These are phyloP conservation scores for Coniochaeta hoffmannii DNA, from an alignment of 2,329 filamentous ascomycete species.

Conservation along the genomic window DNA sequence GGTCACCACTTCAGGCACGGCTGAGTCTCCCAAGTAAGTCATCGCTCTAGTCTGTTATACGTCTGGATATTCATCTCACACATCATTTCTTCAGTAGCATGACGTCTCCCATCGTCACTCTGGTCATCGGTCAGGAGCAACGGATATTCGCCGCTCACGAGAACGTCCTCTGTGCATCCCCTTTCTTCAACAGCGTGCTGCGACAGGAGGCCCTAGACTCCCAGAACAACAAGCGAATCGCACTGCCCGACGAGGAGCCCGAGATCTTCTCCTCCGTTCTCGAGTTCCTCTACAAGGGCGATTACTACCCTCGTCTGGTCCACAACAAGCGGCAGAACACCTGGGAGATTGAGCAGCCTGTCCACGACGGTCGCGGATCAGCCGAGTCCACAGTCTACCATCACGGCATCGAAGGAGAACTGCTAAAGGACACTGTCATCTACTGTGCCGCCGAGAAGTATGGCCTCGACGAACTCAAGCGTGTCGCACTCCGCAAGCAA, in stretches of 20 bases:
- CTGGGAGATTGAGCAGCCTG: constrained; percentile 69
- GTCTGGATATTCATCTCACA: not conserved
- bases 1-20: constrained; percentile 29
- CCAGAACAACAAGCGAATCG: constrained; percentile 61
- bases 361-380: constrained; percentile 34
- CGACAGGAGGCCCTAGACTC: constrained; percentile 55
- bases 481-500: constrained; percentile 79
- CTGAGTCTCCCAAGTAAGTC: constrained; percentile 35
- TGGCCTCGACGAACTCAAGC: constrained; percentile 75
- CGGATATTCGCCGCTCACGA: constrained; percentile 89
- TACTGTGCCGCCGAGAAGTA: constrained; percentile 87
- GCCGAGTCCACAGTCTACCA: constrained; percentile 64
- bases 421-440: constrained; percentile 83
- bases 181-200: constrained; percentile 66
- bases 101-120: constrained; percentile 66
- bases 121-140: constrained; percentile 73
- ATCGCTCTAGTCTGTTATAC: constrained; percentile 1
- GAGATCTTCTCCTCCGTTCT: constrained; percentile 87
- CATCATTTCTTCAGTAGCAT: constrained; percentile 34
- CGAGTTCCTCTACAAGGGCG: constrained; percentile 89
- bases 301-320: constrained; percentile 78
- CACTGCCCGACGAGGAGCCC: constrained; percentile 77
- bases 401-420: constrained; percentile 53
- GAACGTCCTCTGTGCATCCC: constrained; percentile 69
- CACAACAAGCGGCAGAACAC: constrained; percentile 75